Evolutionary conservation across 31 red algal genomes (phyloP), one percentile per base, ranked within the genome.

Genomic region (Pterothamnion heteromorphum): DNA sequence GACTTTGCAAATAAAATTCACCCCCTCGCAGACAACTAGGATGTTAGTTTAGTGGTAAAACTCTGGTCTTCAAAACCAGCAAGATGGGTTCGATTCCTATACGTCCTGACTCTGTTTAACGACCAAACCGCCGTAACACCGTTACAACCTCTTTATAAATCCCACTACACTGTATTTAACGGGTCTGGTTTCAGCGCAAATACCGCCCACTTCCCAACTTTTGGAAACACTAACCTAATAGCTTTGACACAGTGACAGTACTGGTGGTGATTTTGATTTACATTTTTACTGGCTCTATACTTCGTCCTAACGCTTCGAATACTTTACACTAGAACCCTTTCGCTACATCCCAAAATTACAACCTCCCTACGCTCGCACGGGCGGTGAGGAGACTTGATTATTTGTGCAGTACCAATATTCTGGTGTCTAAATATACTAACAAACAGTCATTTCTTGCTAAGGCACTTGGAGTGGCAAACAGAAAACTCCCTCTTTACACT

Each of bases 201-300:
- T 18, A 18, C 51, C n/a, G 51, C 51, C 9, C n/a, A 9, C 9
- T 82, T 82, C 31, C 24, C 78, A 27, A 27, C 14, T 27, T 28
- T 5, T n/a, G 4, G 31, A 82, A 22, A 9, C 78, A 5, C n/a
- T 27, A 9, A 22, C 31, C 5, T 82, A 82, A 22, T 82, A 82
- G 18, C 9, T 5, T 28, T 82, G 5, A 22, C 24, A 5, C 78
- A 82, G 78, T 82, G 78, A 27, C 78, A 82, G 31, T 82, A 82
- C 78, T 82, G 78, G 24, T 82, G 78, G 24, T 82, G 78, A 82
- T 82, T 82, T 82, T 82, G 78, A 82, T 82, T 82, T 82, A 27
- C 78, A 22, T 5, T 82, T 9, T 82, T 20, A n/a, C 22, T 82
- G 5, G 78, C 78, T 5, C 24, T 22, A 9, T 82, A 82, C 78